phyloP scores from a whole-genome alignment of 495 filamentous ascomycete genomes.

The Glonium stellatum region DNA sequence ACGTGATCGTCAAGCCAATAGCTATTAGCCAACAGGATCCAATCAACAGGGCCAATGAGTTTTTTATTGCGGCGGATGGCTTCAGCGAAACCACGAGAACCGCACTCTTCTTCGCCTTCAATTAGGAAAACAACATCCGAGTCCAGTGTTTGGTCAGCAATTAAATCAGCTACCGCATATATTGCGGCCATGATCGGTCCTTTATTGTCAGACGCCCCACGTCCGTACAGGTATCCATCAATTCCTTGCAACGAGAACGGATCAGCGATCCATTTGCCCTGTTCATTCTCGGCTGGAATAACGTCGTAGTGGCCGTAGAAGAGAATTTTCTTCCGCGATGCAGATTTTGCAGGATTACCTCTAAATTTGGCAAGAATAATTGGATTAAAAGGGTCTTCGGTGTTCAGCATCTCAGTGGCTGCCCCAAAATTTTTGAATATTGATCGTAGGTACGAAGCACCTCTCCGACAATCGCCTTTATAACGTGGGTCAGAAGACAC shows the following conservation, averaged over 20 bases:
- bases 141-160: constrained; percentile 65
- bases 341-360: constrained; percentile 51
- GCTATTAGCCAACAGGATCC: constrained; percentile 89
- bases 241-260: constrained; percentile 80
- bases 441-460: constrained; percentile 79
- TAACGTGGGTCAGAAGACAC: constrained; percentile 79
- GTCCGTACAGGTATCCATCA: constrained; percentile 93
- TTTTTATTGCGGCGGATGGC: constrained; percentile 69
- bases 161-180: constrained; percentile 83
- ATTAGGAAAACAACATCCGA: constrained; percentile 90
- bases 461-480: constrained; percentile 82
- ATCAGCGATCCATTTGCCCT: constrained; percentile 71
- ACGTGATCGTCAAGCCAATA: constrained; percentile 97
- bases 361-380: constrained; percentile 83
- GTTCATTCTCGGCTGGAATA: constrained; percentile 78
- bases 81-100: constrained; percentile 79
- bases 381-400: constrained; percentile 66
- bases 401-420: constrained; percentile 74
- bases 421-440: constrained; percentile 89
- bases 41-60: constrained; percentile 85
- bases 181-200: constrained; percentile 88
- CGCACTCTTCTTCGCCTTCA: constrained; percentile 94
- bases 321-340: constrained; percentile 70
- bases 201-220: constrained; percentile 95
- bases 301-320: constrained; percentile 99